Base-by-base conservation (phyloP, 2,329 filamentous ascomycete species). In the Phaeosphaeriaceae sp. region DNA sequence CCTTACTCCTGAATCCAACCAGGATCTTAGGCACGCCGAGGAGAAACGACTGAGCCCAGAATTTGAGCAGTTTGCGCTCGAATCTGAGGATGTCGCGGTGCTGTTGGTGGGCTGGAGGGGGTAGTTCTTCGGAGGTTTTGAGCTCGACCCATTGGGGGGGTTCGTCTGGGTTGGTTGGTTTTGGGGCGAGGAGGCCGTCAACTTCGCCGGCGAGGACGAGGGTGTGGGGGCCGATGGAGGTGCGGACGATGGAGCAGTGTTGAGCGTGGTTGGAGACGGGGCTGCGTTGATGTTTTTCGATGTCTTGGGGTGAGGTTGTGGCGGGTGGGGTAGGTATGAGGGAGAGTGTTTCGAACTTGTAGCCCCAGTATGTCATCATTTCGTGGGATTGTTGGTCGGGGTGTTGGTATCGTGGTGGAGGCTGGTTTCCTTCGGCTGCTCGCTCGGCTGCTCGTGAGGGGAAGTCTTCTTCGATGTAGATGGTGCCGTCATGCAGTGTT, bases 1-100 rank as follows among this genome's bases (percentile, higher is more conserved):
- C 68, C 47, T 81, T 84, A 28, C 83, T 87, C 39, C 94, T 86
- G 71, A 94, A 97, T 1, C 94, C 94, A 23, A 99, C 89, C 37
- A 97, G 85, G 58, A 99, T 90, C 60, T 87, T 94, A 0, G 92
- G 91, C 1, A 97, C 92, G 33, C 93, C 93, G 2, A 99, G 86
- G 2, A 99, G 80, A 68, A 96, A 99, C 0, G 90, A 96, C 73
- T 97, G 94, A 12, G 93, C 90, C 94, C 94, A 99, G 76, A 93
- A 96, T 67, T 95, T 95, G 74, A 96, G 83, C 46, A 97, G 81
- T 71, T 97, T 97, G 40, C 89, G 84, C 74, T 97, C 90, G 69
- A 93, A 96, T 55, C 86, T 88, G 16, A 87, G 74, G 66, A 85
- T 80, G 64, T 94, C 89, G 38, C 84, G 81, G 1, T 87, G 81